phyloP scores from a whole-genome alignment of 305 asterid genomes.

The Fraxinus velutina region DNA sequence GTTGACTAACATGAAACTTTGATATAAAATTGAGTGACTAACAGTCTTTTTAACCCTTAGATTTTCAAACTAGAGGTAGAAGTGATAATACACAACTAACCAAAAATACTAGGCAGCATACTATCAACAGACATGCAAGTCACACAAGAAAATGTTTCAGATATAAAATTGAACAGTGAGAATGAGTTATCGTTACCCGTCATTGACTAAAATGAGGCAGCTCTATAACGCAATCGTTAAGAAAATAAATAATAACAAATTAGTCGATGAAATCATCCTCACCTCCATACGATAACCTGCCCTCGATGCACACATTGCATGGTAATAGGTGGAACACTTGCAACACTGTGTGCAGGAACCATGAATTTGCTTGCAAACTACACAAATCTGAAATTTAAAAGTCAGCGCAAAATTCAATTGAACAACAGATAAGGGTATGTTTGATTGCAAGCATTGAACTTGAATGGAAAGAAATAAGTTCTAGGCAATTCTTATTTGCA shows the following conservation, averaged over 20 bases:
- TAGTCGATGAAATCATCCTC: conserved; percentile 24
- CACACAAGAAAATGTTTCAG: neutral
- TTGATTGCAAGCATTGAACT: neutral
- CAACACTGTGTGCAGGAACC: conserved; percentile 97
- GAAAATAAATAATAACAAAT: neutral
- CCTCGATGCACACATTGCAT: conserved; percentile 93
- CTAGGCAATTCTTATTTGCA: neutral
- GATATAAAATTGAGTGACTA: neutral
- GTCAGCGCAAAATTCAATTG: conserved; percentile 16
- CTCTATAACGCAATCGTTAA: neutral
- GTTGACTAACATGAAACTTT: neutral
- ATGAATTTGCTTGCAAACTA: conserved; percentile 96
- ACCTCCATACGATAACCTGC: conserved; percentile 99
- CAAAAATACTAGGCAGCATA: neutral
- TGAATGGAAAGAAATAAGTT: neutral
- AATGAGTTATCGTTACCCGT: neutral
- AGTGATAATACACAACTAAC: conserved; percentile 1
- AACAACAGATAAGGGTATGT: conserved; percentile 1
- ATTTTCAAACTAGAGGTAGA: neutral
- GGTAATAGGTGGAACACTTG: conserved; percentile 92
- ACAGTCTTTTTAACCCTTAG: neutral
- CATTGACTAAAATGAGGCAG: neutral
- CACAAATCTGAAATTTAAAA: conserved; percentile 74
- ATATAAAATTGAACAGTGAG: neutral
- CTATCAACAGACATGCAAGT: neutral